A percentile compares a stretch with the other conserved stretches of the same genome.
These are phyloP conservation scores for Aristolochia contorta DNA, from an alignment of 164 flowering plant species.

Conservation along the genomic window DNA sequence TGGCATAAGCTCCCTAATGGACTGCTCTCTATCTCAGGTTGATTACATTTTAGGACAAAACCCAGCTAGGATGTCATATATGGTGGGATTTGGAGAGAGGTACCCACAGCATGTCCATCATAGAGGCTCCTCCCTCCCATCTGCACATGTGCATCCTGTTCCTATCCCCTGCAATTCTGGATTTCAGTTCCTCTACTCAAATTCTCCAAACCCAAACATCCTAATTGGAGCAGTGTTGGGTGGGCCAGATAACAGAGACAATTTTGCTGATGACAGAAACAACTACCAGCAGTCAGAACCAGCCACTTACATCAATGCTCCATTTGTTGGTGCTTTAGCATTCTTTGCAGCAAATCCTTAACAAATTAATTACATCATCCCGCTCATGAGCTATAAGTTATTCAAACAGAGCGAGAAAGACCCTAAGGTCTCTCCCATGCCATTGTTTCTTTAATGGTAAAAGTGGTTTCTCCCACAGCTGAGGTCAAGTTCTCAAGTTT, in stretches of 20 bases:
- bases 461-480: too few relatives aligned
- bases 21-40: conserved; percentile 18
- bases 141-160: conserved; percentile 44
- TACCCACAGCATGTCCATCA: conserved; percentile 80
- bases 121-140: conserved; percentile 86
- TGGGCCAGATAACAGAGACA: conserved; percentile 69
- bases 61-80: conserved; percentile 71
- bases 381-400: too few relatives aligned
- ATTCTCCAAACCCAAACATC: conserved; percentile 66
- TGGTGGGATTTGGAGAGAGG: conserved; percentile 80
- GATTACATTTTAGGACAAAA: conserved; percentile 89
- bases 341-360: conserved; percentile 30
- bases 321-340: conserved; percentile 82
- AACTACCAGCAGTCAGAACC: conserved; percentile 89
- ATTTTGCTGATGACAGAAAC: conserved; percentile 58
- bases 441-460: too few relatives aligned
- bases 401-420: too few relatives aligned
- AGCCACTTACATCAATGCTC: conserved; percentile 93
- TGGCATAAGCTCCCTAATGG: background rate
- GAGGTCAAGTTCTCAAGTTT: too few relatives aligned
- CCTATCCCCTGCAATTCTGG: conserved; percentile 57
- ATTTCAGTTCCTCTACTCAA: conserved; percentile 48
- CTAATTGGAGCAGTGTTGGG: conserved; percentile 85
- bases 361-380: too few relatives aligned
- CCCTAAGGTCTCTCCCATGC: too few relatives aligned